Evolutionary conservation across 2,329 filamentous ascomycete genomes (phyloP), one percentile per base, ranked within the genome.

Genomic region (Hymenoscyphus repandus): DNA sequence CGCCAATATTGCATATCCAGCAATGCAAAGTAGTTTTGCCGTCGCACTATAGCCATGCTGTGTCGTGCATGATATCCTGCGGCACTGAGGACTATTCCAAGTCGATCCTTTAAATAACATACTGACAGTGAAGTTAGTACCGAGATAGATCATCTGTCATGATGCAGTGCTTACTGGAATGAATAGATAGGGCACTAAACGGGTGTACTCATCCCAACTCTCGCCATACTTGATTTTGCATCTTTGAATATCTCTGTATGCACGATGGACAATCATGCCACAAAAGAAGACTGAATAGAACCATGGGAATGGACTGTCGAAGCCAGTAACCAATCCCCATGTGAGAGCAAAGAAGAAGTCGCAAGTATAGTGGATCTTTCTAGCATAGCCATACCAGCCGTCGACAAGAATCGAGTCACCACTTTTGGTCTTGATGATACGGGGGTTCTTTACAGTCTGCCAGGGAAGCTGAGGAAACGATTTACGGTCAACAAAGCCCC

Each of bases 381-480:
- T 79, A 27, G 88, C 88, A 60, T 83, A 77, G 53, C 84, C 85
- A 58, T 90, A 93, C 89, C 90, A 96, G 33, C 90, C 90, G 63
- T 95, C 89, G 36, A 85, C 82, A 43, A 96, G 75, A 52, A 96
- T 83, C 54, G 83, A 83, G 63, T 90, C 87, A 49, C 86, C 88
- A 50, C 83, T 79, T 39, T 82, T 76, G 10, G 86, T 87, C 52
- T 76, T 77, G 67, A 96, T 91, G 38, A 79, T 83, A 68, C 86
- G 83, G 41, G 90, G 90, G 71, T 95, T 91, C 60, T 89, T 72
- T 53, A 96, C 70, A 4, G 83, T 85, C 68, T 88, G 87, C 85
- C 89, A 96, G 6, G 89, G 90, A n/a, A 96, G 79, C 69, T 92
- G 88, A 5, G 91, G 90, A 74, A 96, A 95, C 2, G 89, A 85